Base-by-base conservation (phyloP, 352 stramenopile genomes). In the Globisporangium ultimum region DNA sequence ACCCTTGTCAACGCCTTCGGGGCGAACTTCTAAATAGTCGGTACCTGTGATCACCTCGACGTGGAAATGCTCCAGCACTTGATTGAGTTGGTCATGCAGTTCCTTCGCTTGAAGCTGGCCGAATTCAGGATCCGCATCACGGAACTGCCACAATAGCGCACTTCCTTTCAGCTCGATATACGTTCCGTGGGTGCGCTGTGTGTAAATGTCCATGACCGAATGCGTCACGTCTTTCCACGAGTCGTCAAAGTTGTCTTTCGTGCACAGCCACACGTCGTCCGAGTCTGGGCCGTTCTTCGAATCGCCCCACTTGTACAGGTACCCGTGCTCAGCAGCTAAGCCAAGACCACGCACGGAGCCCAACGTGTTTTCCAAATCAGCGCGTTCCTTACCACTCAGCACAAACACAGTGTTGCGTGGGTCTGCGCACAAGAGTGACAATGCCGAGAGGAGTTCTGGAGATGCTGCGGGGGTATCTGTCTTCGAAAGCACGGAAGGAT, bases 121-220 rank as follows among this genome's bases (percentile, higher is more conserved):
- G 70, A 99, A 99, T 61, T 99, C 97, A 9, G 97, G 96, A 74
- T 99, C 98, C 11, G 97, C 96, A 74, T 99, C 97, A 60, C 97
- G 91, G 68, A 98, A 99, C 72, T 99, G 97, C 97, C 98, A 99
- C 43, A 99, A 67, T 55, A 99, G 72, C 38, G 98, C 98, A 68
- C 96, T 99, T 55, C 98, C 97, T 58, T 99, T 99, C 41, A 98
- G 78, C 81, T 99, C 98, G 38, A 99, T 97, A 70, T 99, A 99
- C 48, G 97, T 99, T 58, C 98, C 97, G 71, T 99, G 97, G 6
- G 98, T 99, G 53, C 97, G 84, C 65, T 95, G 95, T 10, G 96
- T 97, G 85, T 99, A 99, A 53, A 99, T 97, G 76, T 99, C 93
- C 97, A 99, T 99, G 46, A 99, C 96, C 24, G 87, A 90, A 64